Percentiles rank a stretch among this genome's conserved stretches.
These are phyloP conservation scores for Eucalyptus cloeziana DNA, from an alignment of 345 rosid species.

Conservation along the genomic window DNA sequence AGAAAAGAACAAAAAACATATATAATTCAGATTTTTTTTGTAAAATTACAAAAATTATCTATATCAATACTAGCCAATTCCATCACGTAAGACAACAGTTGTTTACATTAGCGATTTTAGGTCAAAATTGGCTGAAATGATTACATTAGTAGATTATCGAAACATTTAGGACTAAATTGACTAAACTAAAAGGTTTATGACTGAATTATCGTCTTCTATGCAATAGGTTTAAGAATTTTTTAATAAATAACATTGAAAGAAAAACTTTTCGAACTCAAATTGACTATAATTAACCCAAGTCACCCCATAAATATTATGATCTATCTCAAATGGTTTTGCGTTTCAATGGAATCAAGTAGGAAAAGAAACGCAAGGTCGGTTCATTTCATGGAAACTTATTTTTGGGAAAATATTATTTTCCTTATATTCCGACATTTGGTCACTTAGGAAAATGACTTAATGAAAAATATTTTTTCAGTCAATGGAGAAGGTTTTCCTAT, in stretches of 20 bases:
- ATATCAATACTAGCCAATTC: rapidly evolving
- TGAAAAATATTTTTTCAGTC: too few relatives aligned
- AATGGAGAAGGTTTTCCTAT: neutral
- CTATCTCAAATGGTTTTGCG: neutral
- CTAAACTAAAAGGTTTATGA: neutral
- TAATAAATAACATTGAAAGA: neutral
- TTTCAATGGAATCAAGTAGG: neutral
- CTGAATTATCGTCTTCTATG: neutral
- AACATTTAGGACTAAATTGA: neutral
- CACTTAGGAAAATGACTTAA: neutral
- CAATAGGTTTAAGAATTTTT: neutral
- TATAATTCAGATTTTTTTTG: neutral
- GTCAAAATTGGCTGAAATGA: neutral
- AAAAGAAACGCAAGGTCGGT: neutral
- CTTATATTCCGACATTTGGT: too few relatives aligned
- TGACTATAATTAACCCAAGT: neutral
- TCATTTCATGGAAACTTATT: too few relatives aligned
- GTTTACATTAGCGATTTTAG: rapidly evolving
- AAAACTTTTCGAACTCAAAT: neutral
- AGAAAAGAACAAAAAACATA: neutral
- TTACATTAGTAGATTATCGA: neutral
- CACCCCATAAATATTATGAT: neutral
- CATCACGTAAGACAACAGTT: rapidly evolving
- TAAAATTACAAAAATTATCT: neutral
- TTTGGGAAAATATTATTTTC: too few relatives aligned